Percentiles rank a stretch among this genome's conserved stretches.
Conservation (phyloP, 768 basidiomycete species). For the Coprinopsis sp. region DNA sequence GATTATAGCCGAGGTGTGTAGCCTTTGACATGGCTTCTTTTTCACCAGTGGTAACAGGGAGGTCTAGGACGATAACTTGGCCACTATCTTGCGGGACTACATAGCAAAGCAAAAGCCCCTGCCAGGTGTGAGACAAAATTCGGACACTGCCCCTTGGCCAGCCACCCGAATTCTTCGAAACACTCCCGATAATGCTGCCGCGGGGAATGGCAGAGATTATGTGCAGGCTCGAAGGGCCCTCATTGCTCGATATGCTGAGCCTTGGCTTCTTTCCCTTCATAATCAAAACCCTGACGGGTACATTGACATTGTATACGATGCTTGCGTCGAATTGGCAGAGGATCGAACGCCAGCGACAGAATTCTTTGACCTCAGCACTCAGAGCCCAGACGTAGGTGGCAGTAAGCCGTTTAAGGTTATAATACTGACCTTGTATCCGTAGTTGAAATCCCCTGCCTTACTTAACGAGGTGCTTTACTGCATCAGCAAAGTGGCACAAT, state of each 20-base stretch:
- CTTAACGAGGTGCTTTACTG: constrained; percentile 34
- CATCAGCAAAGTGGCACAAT: constrained; percentile 36
- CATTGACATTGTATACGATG: constrained; percentile 46
- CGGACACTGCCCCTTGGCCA: constrained; percentile 55
- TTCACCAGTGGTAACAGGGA: constrained; percentile 2
- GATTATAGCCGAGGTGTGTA: constrained; percentile 66
- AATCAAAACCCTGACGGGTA: constrained; percentile 54
- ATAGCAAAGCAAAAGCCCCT: constrained; percentile 51
- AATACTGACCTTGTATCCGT: neutral
- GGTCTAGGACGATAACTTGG: constrained; percentile 59
- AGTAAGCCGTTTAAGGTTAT: neutral
- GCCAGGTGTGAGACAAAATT: constrained; percentile 56
- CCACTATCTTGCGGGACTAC: constrained; percentile 63
- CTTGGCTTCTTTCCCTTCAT: constrained; percentile 70
- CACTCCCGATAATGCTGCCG: constrained; percentile 29
- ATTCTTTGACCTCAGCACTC: neutral
- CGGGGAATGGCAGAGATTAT: constrained; percentile 68
- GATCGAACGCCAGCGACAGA: constrained; percentile 3
- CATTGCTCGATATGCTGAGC: constrained; percentile 49
- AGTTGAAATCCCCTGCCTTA: neutral
- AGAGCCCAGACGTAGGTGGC: constrained; percentile 12
- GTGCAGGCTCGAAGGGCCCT: constrained; percentile 54
- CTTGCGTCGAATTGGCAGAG: constrained; percentile 44
- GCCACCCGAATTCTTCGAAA: constrained; percentile 30
- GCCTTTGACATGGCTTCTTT: neutral